Evolutionary conservation across 306 rosid species (phyloP).

Genomic region (Castanea mollissima): DNA sequence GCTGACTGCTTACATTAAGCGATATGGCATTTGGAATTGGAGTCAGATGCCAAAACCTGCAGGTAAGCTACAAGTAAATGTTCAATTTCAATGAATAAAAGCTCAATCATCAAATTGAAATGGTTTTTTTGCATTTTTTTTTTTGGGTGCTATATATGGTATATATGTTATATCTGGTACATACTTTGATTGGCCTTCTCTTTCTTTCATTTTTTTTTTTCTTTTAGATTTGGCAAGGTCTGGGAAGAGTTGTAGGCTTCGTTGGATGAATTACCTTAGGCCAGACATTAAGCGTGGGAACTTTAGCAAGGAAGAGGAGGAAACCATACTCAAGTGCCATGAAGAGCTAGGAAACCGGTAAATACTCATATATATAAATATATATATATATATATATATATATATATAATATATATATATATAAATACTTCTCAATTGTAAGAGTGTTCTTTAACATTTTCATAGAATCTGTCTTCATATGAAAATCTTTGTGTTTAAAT

Average conservation of each 20-base stretch:
- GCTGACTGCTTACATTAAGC: slow-evolving; percentile 27
- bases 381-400: no score
- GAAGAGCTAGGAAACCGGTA: slow-evolving; percentile 32
- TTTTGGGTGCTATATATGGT: neutral
- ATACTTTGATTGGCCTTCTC: neutral
- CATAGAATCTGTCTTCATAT: no score
- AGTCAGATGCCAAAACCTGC: slow-evolving; percentile 40
- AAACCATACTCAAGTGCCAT: slow-evolving; percentile 30
- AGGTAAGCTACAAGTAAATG: neutral
- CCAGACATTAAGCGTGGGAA: slow-evolving; percentile 39
- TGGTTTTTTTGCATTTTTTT: neutral
- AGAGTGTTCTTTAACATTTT: no score
- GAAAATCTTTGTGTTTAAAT: no score
- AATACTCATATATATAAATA: neutral
- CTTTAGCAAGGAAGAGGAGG: slow-evolving; percentile 30
- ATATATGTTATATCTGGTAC: no score
- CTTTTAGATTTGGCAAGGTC: slow-evolving; percentile 30
- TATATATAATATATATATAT: no score
- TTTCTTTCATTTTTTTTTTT: neutral
- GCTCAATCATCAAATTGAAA: neutral
- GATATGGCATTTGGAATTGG: slow-evolving; percentile 45
- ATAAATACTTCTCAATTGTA: neutral
- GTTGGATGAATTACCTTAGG: slow-evolving; percentile 43
- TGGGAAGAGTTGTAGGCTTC: slow-evolving; percentile 43
- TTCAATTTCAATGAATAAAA: neutral